Evolutionary conservation across 2,329 filamentous ascomycete species (phyloP).

Genomic region (Passalora sequoiae): DNA sequence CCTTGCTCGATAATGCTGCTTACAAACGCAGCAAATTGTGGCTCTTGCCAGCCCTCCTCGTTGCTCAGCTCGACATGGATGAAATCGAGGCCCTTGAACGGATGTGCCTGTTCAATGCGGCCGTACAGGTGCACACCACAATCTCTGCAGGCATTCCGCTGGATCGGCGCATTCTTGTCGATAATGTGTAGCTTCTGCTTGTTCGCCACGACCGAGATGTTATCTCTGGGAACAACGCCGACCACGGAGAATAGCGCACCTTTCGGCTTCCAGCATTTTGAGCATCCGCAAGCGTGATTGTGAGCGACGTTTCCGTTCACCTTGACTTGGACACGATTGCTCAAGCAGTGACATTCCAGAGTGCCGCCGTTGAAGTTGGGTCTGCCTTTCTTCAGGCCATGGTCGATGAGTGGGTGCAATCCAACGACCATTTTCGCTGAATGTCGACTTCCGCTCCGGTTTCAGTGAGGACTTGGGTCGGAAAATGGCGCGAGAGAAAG

Average conservation of each 20-base stretch:
- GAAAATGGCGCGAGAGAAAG: background rate
- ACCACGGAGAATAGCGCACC: constrained; percentile 61
- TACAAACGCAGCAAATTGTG: constrained; percentile 65
- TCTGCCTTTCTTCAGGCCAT: constrained; percentile 54
- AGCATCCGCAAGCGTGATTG: constrained; percentile 68
- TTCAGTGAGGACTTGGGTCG: background rate
- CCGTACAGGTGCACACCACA: constrained; percentile 61
- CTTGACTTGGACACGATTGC: constrained; percentile 53
- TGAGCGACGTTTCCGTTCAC: constrained; percentile 57
- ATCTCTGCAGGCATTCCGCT: constrained; percentile 56
- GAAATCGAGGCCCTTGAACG: constrained; percentile 66
- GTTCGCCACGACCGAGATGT: constrained; percentile 55
- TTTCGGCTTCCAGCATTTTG: constrained; percentile 65
- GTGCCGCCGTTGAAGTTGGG: constrained; percentile 55
- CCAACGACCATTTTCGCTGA: constrained; percentile 8
- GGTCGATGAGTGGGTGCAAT: constrained; percentile 59
- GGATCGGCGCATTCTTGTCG: constrained; percentile 54
- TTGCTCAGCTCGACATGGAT: constrained; percentile 60
- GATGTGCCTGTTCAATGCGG: constrained; percentile 59
- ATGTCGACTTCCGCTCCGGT: background rate
- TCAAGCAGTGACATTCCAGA: constrained; percentile 56
- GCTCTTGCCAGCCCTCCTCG: constrained; percentile 63
- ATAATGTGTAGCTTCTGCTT: constrained; percentile 53
- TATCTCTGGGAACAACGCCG: constrained; percentile 54
- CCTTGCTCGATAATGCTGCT: constrained; percentile 65